A percentile compares a stretch with the other conserved stretches of the same genome.
These are phyloP conservation scores for Phytophthora citricola DNA, from an alignment of 352 stramenopile species.

Conservation along the genomic window DNA sequence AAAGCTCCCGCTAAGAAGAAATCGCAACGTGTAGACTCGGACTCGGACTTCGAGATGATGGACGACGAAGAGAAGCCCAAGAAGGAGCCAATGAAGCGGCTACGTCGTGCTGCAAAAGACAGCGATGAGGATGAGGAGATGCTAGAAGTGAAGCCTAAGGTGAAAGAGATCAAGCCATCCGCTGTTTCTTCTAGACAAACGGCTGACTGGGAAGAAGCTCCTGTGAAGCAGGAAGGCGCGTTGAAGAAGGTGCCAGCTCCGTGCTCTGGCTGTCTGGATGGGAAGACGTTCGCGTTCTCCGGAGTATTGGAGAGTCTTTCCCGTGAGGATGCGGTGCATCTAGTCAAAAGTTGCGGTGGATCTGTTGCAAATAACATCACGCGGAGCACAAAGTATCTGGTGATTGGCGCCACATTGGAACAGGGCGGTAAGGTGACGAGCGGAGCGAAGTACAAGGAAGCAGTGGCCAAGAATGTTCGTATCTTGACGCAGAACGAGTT, in stretches of 20 bases:
- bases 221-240: slow-evolving; percentile 32
- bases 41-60: slow-evolving; percentile 53
- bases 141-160: slow-evolving; percentile 18
- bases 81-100: slow-evolving; percentile 21
- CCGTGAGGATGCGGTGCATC: slow-evolving; percentile 72
- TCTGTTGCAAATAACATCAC: slow-evolving; percentile 69
- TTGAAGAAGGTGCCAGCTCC: slow-evolving; percentile 59
- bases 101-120: slow-evolving; percentile 13
- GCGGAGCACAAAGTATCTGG: slow-evolving; percentile 80
- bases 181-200: not conserved
- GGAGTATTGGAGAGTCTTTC: slow-evolving; percentile 66
- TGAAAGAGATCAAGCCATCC: slow-evolving; percentile 8
- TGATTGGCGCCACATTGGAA: slow-evolving; percentile 71
- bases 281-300: slow-evolving; percentile 80
- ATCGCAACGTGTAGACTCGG: slow-evolving; percentile 25
- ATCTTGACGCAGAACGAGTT: slow-evolving; percentile 89
- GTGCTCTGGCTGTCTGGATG: slow-evolving; percentile 74
- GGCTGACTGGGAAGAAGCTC: slow-evolving; percentile 7
- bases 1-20: slow-evolving; percentile 41
- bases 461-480: slow-evolving; percentile 82
- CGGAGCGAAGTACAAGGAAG: slow-evolving; percentile 92
- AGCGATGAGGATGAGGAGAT: slow-evolving; percentile 36
- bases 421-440: slow-evolving; percentile 65
- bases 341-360: slow-evolving; percentile 83
- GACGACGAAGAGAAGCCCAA: slow-evolving; percentile 27